Evolutionary conservation across 1,284 basidiomycete species (phyloP).

Genomic region (Cryptococcus maquisensis): DNA sequence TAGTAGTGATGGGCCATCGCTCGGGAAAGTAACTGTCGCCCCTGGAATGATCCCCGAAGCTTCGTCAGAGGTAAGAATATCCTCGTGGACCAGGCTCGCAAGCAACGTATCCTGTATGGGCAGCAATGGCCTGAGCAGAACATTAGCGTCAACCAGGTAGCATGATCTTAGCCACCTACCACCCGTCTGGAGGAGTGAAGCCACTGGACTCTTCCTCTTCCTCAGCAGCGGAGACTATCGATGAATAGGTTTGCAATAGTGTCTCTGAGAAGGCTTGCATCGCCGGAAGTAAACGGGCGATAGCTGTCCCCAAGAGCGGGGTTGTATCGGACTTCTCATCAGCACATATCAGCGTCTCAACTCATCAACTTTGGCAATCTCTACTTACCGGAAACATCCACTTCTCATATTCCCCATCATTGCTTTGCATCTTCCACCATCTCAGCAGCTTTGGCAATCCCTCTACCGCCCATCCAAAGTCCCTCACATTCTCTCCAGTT

Average conservation of each 20-base stretch:
- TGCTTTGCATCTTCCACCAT: slow-evolving; percentile 31
- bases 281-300: slow-evolving; percentile 3
- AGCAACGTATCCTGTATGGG: slow-evolving; percentile 28
- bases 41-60: slow-evolving; percentile 18
- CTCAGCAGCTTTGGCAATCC: slow-evolving; percentile 27
- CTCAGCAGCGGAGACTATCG: slow-evolving; percentile 16
- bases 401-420: slow-evolving; percentile 16
- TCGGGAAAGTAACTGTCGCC: background rate
- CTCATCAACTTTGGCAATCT: background rate
- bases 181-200: slow-evolving; percentile 35
- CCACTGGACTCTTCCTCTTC: slow-evolving; percentile 31
- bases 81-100: slow-evolving; percentile 24
- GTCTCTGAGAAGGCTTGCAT: slow-evolving; percentile 15
- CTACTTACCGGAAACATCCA: slow-evolving; percentile 34
- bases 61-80: slow-evolving; percentile 21
- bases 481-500: slow-evolving; percentile 3
- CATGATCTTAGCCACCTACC: slow-evolving; percentile 12
- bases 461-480: slow-evolving; percentile 29
- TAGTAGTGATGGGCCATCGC: slow-evolving; percentile 8
- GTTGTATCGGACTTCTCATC: slow-evolving; percentile 9
- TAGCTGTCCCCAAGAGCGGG: slow-evolving; percentile 1
- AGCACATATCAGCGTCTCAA: background rate
- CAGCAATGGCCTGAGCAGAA: slow-evolving; percentile 16
- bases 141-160: background rate
- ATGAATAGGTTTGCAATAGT: slow-evolving; percentile 10